phyloP scores from a whole-genome alignment of 2,329 filamentous ascomycete species.

The Colletotrichum navitas region DNA sequence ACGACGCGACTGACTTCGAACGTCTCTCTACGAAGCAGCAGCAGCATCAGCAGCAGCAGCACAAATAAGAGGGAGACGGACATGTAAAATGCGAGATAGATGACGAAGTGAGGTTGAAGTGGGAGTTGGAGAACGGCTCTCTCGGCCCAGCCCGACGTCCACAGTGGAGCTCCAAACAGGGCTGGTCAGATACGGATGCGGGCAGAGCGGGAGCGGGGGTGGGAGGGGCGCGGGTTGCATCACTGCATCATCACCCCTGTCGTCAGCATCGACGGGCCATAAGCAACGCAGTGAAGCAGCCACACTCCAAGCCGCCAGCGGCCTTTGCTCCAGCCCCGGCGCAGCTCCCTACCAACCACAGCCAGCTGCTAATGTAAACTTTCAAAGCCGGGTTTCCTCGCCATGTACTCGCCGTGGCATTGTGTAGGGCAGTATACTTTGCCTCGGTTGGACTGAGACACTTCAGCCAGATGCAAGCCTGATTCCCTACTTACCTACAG shows the following conservation, averaged over 20 bases:
- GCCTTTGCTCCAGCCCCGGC: background rate
- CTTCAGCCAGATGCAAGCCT: constrained; percentile 8
- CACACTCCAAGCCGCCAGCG: background rate
- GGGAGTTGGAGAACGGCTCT: background rate
- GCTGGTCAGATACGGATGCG: constrained; percentile 3
- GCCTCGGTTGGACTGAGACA: constrained; percentile 1
- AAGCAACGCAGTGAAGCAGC: background rate
- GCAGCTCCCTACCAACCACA: background rate
- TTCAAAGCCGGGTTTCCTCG: background rate
- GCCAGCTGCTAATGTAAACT: background rate
- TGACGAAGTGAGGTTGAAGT: constrained; percentile 13
- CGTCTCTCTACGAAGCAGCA: background rate
- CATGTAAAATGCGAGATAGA: background rate
- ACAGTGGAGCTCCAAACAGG: constrained; percentile 24
- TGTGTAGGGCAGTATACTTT: background rate
- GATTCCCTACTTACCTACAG: background rate
- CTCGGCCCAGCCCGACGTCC: constrained; percentile 31
- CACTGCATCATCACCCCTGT: constrained; percentile 27
- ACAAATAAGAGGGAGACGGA: background rate
- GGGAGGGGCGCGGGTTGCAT: constrained; percentile 18
- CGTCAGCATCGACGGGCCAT: constrained; percentile 7
- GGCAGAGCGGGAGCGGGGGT: constrained; percentile 24
- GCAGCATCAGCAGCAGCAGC: background rate
- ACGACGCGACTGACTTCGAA: background rate
- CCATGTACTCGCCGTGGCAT: background rate